Evolutionary conservation across 495 filamentous ascomycete species (phyloP).

Genomic region (Penicillium herquei): DNA sequence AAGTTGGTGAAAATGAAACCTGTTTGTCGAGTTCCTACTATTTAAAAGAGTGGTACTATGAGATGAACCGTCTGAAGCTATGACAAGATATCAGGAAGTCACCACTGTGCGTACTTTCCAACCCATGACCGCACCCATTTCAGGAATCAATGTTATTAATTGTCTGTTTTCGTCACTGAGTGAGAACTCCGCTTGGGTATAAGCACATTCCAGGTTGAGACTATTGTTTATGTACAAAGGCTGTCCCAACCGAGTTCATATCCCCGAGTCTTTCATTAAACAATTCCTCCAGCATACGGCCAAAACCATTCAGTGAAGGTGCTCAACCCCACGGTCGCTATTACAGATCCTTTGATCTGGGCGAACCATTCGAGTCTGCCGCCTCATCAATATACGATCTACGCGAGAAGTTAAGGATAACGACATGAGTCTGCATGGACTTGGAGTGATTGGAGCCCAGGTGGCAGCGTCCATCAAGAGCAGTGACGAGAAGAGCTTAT

Average conservation of each 20-base stretch:
- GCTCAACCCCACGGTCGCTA: slow-evolving; percentile 2
- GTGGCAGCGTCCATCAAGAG: slow-evolving; percentile 29
- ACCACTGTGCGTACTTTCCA: background rate
- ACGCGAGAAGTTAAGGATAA: background rate
- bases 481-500: slow-evolving; percentile 20
- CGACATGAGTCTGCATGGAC: slow-evolving; percentile 30
- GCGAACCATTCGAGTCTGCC: background rate
- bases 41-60: background rate
- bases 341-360: slow-evolving; percentile 15
- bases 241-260: slow-evolving; percentile 18
- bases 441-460: slow-evolving; percentile 34
- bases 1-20: too few relatives aligned
- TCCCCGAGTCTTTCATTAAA: slow-evolving; percentile 17
- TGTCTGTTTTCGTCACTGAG: slow-evolving; percentile 10
- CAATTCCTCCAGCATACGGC: slow-evolving; percentile 3
- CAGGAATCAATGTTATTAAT: background rate
- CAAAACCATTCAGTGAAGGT: slow-evolving; percentile 7
- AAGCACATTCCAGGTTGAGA: slow-evolving; percentile 31
- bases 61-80: too few relatives aligned
- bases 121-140: background rate
- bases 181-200: slow-evolving; percentile 23
- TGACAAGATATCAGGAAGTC: background rate
- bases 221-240: slow-evolving; percentile 31
- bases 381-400: background rate
- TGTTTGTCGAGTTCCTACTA: too few relatives aligned